A percentile compares a stretch with the other conserved stretches of the same genome.
phyloP scores from a whole-genome alignment of 2,329 filamentous ascomycete genomes.

The Macrophomina tecta region DNA sequence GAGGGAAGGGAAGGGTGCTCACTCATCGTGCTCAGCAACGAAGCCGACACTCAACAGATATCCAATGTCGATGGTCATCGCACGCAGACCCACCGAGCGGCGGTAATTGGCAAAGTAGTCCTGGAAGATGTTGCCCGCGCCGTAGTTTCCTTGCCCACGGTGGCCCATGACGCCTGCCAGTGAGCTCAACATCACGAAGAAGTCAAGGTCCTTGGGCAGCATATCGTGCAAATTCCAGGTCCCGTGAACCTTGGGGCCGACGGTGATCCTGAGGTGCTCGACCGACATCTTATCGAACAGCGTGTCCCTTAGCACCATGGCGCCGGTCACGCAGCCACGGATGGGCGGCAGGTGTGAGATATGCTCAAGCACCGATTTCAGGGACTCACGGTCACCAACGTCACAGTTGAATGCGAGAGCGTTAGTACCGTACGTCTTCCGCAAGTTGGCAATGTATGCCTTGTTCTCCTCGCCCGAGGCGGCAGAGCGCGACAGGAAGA shows the following conservation, averaged over 20 bases:
- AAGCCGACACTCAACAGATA: constrained; percentile 52
- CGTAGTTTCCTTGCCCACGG: constrained; percentile 28
- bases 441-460: background rate
- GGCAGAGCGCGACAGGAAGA: constrained; percentile 33
- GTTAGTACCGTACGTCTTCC: constrained; percentile 23
- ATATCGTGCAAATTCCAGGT: constrained; percentile 37
- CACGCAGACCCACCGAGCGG: constrained; percentile 1
- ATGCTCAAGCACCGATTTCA: constrained; percentile 13
- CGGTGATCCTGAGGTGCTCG: constrained; percentile 26
- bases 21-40: constrained; percentile 33
- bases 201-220: constrained; percentile 20
- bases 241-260: constrained; percentile 38
- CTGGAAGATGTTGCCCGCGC: constrained; percentile 34
- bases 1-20: no score
- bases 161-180: constrained; percentile 17
- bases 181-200: constrained; percentile 28
- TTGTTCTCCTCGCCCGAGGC: constrained; percentile 1
- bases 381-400: background rate
- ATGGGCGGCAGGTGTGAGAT: constrained; percentile 33
- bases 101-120: constrained; percentile 33
- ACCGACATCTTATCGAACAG: constrained; percentile 28
- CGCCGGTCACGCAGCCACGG: constrained; percentile 37
- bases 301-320: constrained; percentile 35
- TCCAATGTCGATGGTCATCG: constrained; percentile 45
- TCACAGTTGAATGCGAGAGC: constrained; percentile 5